Conservation (phyloP, 805 yeast species). For the Barnettozyma pratensis region DNA sequence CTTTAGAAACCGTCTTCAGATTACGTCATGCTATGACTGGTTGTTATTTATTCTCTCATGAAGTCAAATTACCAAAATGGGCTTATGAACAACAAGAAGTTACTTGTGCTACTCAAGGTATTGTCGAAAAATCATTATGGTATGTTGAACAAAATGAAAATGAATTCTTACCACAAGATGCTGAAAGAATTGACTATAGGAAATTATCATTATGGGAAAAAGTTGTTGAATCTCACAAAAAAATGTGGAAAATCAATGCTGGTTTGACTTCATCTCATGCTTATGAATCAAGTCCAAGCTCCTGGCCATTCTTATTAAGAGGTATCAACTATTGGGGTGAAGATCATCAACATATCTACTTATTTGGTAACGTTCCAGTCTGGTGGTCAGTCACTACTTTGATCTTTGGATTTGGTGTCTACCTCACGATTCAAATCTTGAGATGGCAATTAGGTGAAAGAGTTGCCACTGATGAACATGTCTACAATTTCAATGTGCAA, state of each 20-base stretch:
- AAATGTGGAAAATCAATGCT: constrained; percentile 74
- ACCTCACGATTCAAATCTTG: constrained; percentile 38
- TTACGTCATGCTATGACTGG: constrained; percentile 78
- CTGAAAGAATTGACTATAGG: constrained; percentile 49
- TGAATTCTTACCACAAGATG: constrained; percentile 36
- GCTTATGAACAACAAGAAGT: constrained; percentile 84
- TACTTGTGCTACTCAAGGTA: constrained; percentile 70
- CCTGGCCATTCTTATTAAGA: constrained; percentile 72
- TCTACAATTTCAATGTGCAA: constrained; percentile 62
- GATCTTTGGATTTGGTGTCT: constrained; percentile 45
- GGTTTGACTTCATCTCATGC: constrained; percentile 65
- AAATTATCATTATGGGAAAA: constrained; percentile 51
- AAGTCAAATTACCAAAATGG: constrained; percentile 74
- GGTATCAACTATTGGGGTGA: constrained; percentile 80
- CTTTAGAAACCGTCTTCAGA: constrained; percentile 67
- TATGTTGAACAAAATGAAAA: constrained; percentile 68
- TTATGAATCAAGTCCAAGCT: constrained; percentile 65
- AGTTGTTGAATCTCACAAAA: constrained; percentile 57
- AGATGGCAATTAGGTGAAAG: constrained; percentile 63
- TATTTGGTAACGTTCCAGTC: constrained; percentile 71
- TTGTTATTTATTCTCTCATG: constrained; percentile 71
- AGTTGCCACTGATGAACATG: constrained; percentile 44
- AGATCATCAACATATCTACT: constrained; percentile 56
- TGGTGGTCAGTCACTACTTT: constrained; percentile 69
- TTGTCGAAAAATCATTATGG: constrained; percentile 58